phyloP scores from a whole-genome alignment of 2,329 filamentous ascomycete species.

The Diaporthe australafricana region DNA sequence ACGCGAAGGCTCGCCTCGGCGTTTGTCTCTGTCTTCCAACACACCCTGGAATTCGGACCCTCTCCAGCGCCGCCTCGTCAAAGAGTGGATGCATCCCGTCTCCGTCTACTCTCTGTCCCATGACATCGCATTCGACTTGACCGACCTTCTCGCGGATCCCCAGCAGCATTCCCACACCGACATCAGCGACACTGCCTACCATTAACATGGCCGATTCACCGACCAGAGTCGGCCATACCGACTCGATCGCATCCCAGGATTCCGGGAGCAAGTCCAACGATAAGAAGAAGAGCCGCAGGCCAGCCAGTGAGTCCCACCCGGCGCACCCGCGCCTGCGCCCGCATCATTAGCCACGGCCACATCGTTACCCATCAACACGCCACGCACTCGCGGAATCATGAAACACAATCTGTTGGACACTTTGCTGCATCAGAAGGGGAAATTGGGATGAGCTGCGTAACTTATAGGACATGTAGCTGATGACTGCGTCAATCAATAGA shows the following conservation, averaged over 20 bases:
- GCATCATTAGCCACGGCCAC: not conserved
- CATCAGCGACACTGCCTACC: slow-evolving; percentile 20
- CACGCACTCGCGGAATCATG: not conserved
- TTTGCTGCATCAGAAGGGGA: not conserved
- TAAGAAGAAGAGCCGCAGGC: slow-evolving; percentile 91
- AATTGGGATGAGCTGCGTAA: not conserved
- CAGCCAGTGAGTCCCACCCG: slow-evolving; percentile 75
- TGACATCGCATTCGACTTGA: slow-evolving; percentile 21
- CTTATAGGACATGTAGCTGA: slow-evolving; percentile 35
- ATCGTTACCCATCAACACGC: not conserved
- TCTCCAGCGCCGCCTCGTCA: slow-evolving; percentile 33
- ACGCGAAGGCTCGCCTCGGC: slow-evolving; percentile 16
- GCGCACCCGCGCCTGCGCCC: slow-evolving; percentile 21
- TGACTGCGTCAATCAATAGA: slow-evolving; percentile 62
- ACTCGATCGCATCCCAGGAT: slow-evolving; percentile 68
- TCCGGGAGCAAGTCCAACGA: slow-evolving; percentile 66
- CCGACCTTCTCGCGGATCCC: slow-evolving; percentile 22
- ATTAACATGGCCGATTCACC: slow-evolving; percentile 61
- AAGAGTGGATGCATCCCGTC: slow-evolving; percentile 28
- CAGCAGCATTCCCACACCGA: slow-evolving; percentile 21
- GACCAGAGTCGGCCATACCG: slow-evolving; percentile 57
- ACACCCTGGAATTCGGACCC: slow-evolving; percentile 17
- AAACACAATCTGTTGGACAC: not conserved
- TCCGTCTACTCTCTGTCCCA: slow-evolving; percentile 5
- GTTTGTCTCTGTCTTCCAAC: slow-evolving; percentile 27